Evolutionary conservation across 768 basidiomycete species (phyloP), one percentile per base, ranked within the genome.

Genomic region (Auriculariales sp.): DNA sequence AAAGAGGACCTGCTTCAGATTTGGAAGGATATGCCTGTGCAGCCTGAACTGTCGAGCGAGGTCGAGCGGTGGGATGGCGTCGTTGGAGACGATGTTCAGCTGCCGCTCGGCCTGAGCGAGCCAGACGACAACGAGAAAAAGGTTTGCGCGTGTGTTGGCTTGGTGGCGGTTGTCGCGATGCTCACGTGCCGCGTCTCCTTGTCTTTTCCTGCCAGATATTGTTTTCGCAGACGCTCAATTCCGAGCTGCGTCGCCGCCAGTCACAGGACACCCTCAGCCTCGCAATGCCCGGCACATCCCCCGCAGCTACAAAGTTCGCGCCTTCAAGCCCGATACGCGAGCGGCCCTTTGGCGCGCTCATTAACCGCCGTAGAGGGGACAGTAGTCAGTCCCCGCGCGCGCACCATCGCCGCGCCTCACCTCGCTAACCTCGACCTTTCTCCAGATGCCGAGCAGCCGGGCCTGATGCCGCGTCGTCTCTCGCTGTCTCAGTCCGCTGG

Each of bases 31-130:
- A 82, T 83, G 48, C 78, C 77, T 24, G 79, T 81, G 32, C 79
- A 73, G 57, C 75, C 79, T 54, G 79, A 79, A 39, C 72, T 92
- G 29, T 85, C 83, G 36, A 68, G 89, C 34, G 89, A 91, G 65
- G 87, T 91, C 12, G 89, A 90, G 64, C 73, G 83, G 54, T 89
- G 85, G 83, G 84, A 90, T 52, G 89, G 89, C 50, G 81, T 93
- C 56, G 85, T 90, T 24, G 79, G 81, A 52, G 88, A 90, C 60
- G 66, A 73, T 22, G 79, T 75, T 27, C 72, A 61, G 35, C 84
- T 88, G 51, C 92, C 92, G 15, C 65, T 82, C 30, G 75, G 77
- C 33, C 59, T 90, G 57, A 81, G 80, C 55, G 92, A 93, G 60
- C 76, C 87, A 77, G 70, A 69, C 51, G 88, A 90, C 48, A 67